These are phyloP conservation scores for Brassica napus DNA, from an alignment of 345 rosid genomes.

Conservation along the genomic window Da-Ae NC_063447.1:52965001-52965500, in stretches of 20 bases:
- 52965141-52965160: slow-evolving; percentile 3
- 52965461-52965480: slow-evolving; percentile 18
- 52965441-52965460: neutral
- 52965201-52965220: slow-evolving; percentile 44
- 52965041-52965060: too few species aligned
- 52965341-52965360: slow-evolving; percentile 23
- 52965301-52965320: slow-evolving; percentile 16
- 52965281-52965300: slow-evolving; percentile 25
- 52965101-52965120: neutral
- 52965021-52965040: too few species aligned
- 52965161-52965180: slow-evolving; percentile 35
- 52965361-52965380: slow-evolving; percentile 15
- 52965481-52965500: neutral
- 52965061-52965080: too few species aligned
- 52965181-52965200: slow-evolving; percentile 28
- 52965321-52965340: slow-evolving; percentile 12
- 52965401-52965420: neutral
- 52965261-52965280: slow-evolving; percentile 28
- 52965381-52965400: slow-evolving; percentile 29
- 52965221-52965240: slow-evolving; percentile 26
- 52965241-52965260: slow-evolving; percentile 23
- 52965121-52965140: neutral
- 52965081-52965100: neutral
- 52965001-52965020: too few species aligned
- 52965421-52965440: neutral